Evolutionary conservation across 2,329 filamentous ascomycete genomes (phyloP), one percentile per base, ranked within the genome.

Genomic region (Aspergillus udagawae): DNA sequence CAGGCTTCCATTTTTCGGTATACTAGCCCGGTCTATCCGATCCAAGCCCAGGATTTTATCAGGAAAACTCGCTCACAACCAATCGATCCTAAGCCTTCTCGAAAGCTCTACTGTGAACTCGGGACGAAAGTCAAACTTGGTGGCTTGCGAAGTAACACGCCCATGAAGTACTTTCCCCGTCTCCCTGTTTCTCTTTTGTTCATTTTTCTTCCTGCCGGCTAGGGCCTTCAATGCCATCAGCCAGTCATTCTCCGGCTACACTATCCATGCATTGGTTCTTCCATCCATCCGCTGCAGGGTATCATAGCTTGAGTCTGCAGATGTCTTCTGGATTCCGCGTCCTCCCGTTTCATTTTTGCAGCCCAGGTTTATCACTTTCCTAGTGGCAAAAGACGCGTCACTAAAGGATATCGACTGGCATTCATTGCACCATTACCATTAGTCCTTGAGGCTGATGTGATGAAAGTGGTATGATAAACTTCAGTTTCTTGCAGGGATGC

Each of bases 301-400:
- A 54, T 61, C 52, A 49, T 47, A 17, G 38, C 45, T 54, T 48
- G 55, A 42, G 56, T 56, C 56, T 55, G 60, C 62, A 56, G 48
- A 51, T 57, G 58, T 59, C 60, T 62, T 57, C 51, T 56, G 57
- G 55, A 60, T 63, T 67, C 65, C 67, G 65, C 66, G 63, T 59
- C 61, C 62, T 68, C 64, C 68, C 67, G 65, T 65, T 65, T 65
- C 56, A 60, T 66, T 57, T 41, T 54, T 63, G 56, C 62, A 58
- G 61, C 60, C 65, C 65, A 71, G 68, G 65, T 50, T 49, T 65
- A 58, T 62, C 59, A 65, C 56, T 47, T 57, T 48, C 49, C 53
- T 63, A 61, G 70, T 72, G 70, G 69, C 68, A 64, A 68, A 60
- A 61, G 55, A 67, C 63, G 67, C 65, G 67, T 70, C 65, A 70